Percentiles rank a stretch among this genome's conserved stretches.
phyloP scores from a whole-genome alignment of 805 yeast species.

The Saturnispora quitensis region DNA sequence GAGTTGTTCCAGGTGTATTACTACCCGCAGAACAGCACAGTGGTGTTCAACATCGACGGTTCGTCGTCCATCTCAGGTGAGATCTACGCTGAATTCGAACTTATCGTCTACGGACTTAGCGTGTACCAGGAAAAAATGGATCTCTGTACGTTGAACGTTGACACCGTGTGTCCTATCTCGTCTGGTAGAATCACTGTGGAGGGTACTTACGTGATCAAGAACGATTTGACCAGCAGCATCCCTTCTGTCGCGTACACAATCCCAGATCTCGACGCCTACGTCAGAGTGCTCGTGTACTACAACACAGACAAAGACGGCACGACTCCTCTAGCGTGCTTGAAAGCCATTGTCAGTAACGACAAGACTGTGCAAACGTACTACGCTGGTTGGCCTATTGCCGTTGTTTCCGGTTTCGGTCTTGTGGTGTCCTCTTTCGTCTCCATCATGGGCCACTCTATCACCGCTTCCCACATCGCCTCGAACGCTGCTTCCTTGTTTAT shows the following conservation, averaged over 20 bases:
- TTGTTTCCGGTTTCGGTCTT: slow-evolving; percentile 80
- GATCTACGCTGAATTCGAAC: slow-evolving; percentile 52
- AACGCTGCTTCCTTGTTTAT: slow-evolving; percentile 87
- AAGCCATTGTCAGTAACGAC: slow-evolving; percentile 77
- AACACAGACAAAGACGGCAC: slow-evolving; percentile 33
- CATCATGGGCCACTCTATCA: slow-evolving; percentile 77
- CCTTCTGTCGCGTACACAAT: slow-evolving; percentile 83
- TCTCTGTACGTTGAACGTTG: slow-evolving; percentile 50
- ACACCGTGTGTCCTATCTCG: slow-evolving; percentile 70
- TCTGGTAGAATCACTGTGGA: slow-evolving; percentile 77
- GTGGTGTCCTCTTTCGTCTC: slow-evolving; percentile 82
- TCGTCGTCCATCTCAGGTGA: slow-evolving; percentile 69
- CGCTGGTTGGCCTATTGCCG: slow-evolving; percentile 95
- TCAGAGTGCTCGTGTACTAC: slow-evolving; percentile 58
- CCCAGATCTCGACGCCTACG: slow-evolving; percentile 93
- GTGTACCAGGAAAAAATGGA: slow-evolving; percentile 45
- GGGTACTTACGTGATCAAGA: slow-evolving; percentile 34
- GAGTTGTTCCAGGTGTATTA: slow-evolving; percentile 68
- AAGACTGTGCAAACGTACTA: slow-evolving; percentile 89
- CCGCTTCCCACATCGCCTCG: slow-evolving; percentile 97
- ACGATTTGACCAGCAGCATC: slow-evolving; percentile 35
- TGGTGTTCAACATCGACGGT: slow-evolving; percentile 63
- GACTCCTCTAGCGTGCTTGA: slow-evolving; percentile 78
- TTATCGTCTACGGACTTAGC: slow-evolving; percentile 76
- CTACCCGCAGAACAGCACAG: slow-evolving; percentile 56